Conservation (phyloP, 192 early-diverging fungal genomes). For the Entomortierella parvispora region DNA sequence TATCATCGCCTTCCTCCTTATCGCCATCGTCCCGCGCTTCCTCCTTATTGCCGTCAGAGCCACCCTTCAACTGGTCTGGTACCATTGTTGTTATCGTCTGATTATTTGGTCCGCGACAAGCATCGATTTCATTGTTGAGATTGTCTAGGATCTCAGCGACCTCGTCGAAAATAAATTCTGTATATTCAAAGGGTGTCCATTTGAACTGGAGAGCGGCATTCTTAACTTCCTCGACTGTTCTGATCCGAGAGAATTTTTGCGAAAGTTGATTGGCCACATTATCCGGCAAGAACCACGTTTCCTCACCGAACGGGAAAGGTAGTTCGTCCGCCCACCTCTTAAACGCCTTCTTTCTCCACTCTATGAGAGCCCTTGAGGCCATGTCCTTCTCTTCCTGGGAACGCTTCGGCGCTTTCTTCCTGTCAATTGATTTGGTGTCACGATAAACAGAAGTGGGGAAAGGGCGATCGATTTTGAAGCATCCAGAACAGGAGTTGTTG, state of each 20-base stretch:
- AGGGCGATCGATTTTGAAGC: conserved; percentile 1
- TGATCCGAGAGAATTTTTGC: conserved; percentile 3
- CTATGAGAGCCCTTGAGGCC: conserved; percentile 1
- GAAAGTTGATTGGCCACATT: conserved; percentile 10
- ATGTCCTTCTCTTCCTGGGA: background rate
- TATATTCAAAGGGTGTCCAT: conserved; percentile 4
- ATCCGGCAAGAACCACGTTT: conserved; percentile 13
- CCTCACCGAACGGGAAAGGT: conserved; percentile 1
- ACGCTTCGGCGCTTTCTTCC: background rate
- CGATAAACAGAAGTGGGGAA: background rate
- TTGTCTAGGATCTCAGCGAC: conserved; percentile 4
- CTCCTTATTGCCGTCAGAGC: background rate
- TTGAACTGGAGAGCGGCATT: background rate
- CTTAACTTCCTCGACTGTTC: conserved; percentile 7
- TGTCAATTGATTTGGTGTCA: background rate
- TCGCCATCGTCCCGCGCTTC: conserved; percentile 2
- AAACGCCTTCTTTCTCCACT: conserved; percentile 18
- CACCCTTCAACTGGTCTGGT: conserved; percentile 8
- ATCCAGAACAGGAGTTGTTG: background rate
- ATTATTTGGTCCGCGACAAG: conserved; percentile 1
- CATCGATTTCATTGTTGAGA: conserved; percentile 20
- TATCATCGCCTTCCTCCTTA: too few species aligned
- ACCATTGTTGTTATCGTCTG: background rate
- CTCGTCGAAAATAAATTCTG: background rate
- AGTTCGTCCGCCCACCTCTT: background rate